A percentile compares a stretch with the other conserved stretches of the same genome.
These are phyloP conservation scores for Pycnococcus provasolii DNA, from an alignment of 139 green algal genomes.

Conservation along the genomic window DNA sequence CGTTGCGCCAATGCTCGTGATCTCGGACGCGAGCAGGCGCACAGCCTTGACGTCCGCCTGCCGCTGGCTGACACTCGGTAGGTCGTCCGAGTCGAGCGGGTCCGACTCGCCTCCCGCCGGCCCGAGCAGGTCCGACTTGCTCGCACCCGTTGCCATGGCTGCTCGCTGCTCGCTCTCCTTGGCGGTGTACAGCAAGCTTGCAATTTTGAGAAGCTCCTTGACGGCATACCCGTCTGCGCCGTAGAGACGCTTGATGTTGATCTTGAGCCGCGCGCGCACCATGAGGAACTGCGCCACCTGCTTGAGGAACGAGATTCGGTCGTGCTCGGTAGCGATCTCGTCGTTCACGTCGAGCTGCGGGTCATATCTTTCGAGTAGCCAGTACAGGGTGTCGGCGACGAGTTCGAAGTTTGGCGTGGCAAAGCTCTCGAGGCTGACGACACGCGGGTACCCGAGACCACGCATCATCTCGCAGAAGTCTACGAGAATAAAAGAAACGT, in stretches of 20 bases:
- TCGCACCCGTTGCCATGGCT: background rate
- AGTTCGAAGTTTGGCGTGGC: conserved; percentile 68
- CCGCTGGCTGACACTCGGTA: conserved; percentile 7
- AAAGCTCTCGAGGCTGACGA: conserved; percentile 70
- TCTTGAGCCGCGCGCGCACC: conserved; percentile 45
- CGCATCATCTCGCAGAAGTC: conserved; percentile 64
- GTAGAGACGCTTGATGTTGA: conserved; percentile 76
- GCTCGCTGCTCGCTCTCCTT: conserved; percentile 27
- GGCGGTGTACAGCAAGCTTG: conserved; percentile 56
- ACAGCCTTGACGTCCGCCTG: conserved; percentile 23
- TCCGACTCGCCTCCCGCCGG: background rate
- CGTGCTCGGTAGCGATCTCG: conserved; percentile 61
- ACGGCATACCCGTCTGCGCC: conserved; percentile 57
- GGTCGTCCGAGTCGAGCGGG: conserved; percentile 8
- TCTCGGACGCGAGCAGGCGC: conserved; percentile 41
- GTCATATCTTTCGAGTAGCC: conserved; percentile 57
- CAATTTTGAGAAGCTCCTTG: conserved; percentile 66
- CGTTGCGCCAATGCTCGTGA: conserved; percentile 44
- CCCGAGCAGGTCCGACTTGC: background rate
- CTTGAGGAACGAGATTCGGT: conserved; percentile 64
- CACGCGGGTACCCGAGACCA: conserved; percentile 51
- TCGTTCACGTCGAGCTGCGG: conserved; percentile 41
- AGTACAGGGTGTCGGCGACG: conserved; percentile 67
- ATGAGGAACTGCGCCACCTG: conserved; percentile 45
- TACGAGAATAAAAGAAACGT: conserved; percentile 26